phyloP scores from a whole-genome alignment of 2,329 filamentous ascomycete genomes.

The Calonectria fujianensis region DNA sequence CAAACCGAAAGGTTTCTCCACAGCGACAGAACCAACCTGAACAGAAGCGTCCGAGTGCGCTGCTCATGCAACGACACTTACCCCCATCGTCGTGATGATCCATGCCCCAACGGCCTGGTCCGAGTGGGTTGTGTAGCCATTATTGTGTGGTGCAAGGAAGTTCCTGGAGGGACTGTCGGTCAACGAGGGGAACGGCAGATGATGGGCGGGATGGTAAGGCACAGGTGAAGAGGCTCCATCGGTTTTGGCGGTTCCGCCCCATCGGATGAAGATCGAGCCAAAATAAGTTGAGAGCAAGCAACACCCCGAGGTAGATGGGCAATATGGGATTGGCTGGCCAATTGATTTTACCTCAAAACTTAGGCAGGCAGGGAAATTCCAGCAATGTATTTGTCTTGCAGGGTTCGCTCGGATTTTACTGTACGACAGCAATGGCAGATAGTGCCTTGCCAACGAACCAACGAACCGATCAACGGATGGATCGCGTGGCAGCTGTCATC shows the following conservation, averaged over 20 bases:
- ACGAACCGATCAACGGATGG: conserved; percentile 37
- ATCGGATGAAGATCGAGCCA: conserved; percentile 22
- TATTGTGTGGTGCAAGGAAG: conserved; percentile 30
- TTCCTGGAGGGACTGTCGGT: conserved; percentile 18
- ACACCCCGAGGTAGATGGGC: conserved; percentile 13
- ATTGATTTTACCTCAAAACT: conserved; percentile 24
- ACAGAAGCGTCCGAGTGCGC: conserved; percentile 35
- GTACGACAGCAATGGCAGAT: conserved; percentile 11
- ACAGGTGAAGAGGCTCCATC: conserved; percentile 23
- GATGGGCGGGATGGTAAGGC: conserved; percentile 19
- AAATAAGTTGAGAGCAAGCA: conserved; percentile 1
- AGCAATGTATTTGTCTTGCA: conserved; percentile 27
- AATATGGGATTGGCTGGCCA: conserved; percentile 34
- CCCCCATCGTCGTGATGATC: conserved; percentile 37
- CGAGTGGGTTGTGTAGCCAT: conserved; percentile 38
- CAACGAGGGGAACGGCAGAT: conserved; percentile 34
- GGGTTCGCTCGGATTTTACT: conserved; percentile 28
- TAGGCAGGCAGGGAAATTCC: conserved; percentile 9
- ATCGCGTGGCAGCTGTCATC: conserved; percentile 40
- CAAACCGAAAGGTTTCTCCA: conserved; percentile 38
- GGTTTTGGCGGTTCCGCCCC: conserved; percentile 9
- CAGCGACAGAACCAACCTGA: conserved; percentile 36
- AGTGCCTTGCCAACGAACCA: conserved; percentile 21
- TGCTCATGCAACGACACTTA: conserved; percentile 41
- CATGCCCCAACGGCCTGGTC: conserved; percentile 42